Evolutionary conservation across 768 basidiomycete species (phyloP).

Genomic region (Tephrocybe rancida): DNA sequence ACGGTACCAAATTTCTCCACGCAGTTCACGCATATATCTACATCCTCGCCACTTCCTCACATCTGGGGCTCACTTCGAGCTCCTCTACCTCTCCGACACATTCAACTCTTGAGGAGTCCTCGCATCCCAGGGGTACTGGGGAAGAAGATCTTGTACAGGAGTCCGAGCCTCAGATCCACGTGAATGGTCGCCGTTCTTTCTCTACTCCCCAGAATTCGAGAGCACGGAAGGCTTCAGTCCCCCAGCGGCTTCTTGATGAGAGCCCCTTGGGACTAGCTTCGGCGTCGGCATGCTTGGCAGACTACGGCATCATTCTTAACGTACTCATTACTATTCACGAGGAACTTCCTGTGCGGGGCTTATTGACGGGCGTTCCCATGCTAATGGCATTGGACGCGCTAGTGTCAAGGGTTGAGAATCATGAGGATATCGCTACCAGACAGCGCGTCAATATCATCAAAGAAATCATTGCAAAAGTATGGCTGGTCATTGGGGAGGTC

Average conservation of each 20-base stretch:
- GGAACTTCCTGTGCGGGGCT: conserved; percentile 71
- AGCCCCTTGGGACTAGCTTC: conserved; percentile 43
- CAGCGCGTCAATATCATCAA: conserved; percentile 57
- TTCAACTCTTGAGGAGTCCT: conserved; percentile 27
- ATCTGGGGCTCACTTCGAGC: conserved; percentile 50
- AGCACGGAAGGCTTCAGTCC: conserved; percentile 57
- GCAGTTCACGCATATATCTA: conserved; percentile 82
- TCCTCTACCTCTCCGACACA: conserved; percentile 44
- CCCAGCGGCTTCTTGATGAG: conserved; percentile 53
- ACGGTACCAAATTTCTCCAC: conserved; percentile 72
- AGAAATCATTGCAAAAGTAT: conserved; percentile 64
- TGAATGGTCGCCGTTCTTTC: conserved; percentile 47
- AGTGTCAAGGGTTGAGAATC: conserved; percentile 46
- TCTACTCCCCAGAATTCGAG: conserved; percentile 46
- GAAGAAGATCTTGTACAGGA: conserved; percentile 29
- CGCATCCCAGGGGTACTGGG: conserved; percentile 29
- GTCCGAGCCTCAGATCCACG: conserved; percentile 31
- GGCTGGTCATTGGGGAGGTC: conserved; percentile 67
- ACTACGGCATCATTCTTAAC: conserved; percentile 72
- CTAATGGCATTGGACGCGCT: conserved; percentile 70
- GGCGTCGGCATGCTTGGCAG: conserved; percentile 64
- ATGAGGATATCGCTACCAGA: conserved; percentile 36
- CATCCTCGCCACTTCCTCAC: conserved; percentile 72
- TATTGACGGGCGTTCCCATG: conserved; percentile 86
- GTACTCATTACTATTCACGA: conserved; percentile 70